Evolutionary conservation across 2,329 filamentous ascomycete genomes (phyloP).

Genomic region (Helotiales sp.): DNA sequence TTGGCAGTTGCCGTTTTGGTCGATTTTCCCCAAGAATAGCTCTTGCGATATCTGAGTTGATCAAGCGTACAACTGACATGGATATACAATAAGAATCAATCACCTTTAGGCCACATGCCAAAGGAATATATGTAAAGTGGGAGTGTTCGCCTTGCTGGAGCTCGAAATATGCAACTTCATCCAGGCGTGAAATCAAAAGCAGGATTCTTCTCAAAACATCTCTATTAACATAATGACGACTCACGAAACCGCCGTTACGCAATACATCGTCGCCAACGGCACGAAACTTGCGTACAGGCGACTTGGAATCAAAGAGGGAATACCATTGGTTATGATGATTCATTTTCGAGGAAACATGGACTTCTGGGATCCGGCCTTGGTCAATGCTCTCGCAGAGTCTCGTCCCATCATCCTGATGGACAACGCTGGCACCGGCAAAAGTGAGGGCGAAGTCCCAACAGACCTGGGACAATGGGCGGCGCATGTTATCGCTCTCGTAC

Average conservation of each 20-base stretch:
- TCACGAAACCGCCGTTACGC: conserved; percentile 26
- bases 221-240: conserved; percentile 20
- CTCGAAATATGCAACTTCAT: too few relatives aligned
- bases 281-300: conserved; percentile 29
- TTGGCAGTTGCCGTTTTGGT: not conserved
- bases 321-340: conserved; percentile 30
- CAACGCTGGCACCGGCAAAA: conserved; percentile 38
- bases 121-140: too few relatives aligned
- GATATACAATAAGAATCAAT: too few relatives aligned
- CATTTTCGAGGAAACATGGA: conserved; percentile 34
- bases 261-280: conserved; percentile 24
- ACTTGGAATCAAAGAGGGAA: conserved; percentile 20
- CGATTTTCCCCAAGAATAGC: not conserved
- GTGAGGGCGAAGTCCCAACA: conserved; percentile 33
- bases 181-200: too few relatives aligned
- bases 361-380: conserved; percentile 32
- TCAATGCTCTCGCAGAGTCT: conserved; percentile 35
- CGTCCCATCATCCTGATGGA: conserved; percentile 39
- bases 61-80: too few relatives aligned
- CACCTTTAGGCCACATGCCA: too few relatives aligned
- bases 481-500: conserved; percentile 32
- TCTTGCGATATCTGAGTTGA: not conserved
- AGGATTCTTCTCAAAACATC: too few relatives aligned
- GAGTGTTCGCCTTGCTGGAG: too few relatives aligned
- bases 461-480: conserved; percentile 34